A percentile compares a stretch with the other conserved stretches of the same genome.
These are phyloP conservation scores for Vigna unguiculata DNA, from an alignment of 306 rosid genomes.

Conservation along the genomic window DNA sequence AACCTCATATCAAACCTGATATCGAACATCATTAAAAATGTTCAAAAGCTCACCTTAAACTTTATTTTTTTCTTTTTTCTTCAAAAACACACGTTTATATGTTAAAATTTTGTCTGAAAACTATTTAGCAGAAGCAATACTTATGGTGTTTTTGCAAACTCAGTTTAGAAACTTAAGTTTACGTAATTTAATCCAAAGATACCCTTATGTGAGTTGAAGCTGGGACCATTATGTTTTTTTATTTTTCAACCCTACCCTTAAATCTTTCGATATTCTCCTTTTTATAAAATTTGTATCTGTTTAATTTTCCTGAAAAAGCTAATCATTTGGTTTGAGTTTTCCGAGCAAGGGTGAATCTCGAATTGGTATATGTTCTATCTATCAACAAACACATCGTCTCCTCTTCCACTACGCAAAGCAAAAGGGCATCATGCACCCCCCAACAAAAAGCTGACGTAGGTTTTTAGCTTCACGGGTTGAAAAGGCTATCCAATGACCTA, in stretches of 20 bases:
- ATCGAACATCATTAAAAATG: too few species aligned
- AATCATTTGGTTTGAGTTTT: slow-evolving; percentile 70
- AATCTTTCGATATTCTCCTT: neutral
- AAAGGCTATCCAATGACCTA: slow-evolving; percentile 51
- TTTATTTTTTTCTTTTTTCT: too few species aligned
- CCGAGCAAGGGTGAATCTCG: slow-evolving; percentile 58
- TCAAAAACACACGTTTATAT: too few species aligned
- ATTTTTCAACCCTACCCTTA: slow-evolving; percentile 1
- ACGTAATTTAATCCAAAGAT: too few species aligned
- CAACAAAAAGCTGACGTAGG: slow-evolving; percentile 52
- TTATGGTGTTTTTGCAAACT: too few species aligned
- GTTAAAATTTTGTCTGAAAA: too few species aligned
- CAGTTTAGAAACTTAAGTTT: too few species aligned
- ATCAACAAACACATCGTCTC: slow-evolving; percentile 51
- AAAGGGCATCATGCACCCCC: slow-evolving; percentile 57
- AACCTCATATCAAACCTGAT: too few species aligned
- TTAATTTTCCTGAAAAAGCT: slow-evolving; percentile 44
- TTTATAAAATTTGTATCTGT: neutral
- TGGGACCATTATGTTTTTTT: slow-evolving; percentile 50
- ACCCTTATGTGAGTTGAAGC: neutral
- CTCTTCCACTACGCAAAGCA: slow-evolving; percentile 58
- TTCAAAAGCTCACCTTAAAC: too few species aligned
- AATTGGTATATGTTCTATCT: slow-evolving; percentile 70
- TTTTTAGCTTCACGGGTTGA: slow-evolving; percentile 44
- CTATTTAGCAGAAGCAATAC: too few species aligned